phyloP scores from a whole-genome alignment of 148 eudicot species.

The Pouteria glomerata region DNA sequence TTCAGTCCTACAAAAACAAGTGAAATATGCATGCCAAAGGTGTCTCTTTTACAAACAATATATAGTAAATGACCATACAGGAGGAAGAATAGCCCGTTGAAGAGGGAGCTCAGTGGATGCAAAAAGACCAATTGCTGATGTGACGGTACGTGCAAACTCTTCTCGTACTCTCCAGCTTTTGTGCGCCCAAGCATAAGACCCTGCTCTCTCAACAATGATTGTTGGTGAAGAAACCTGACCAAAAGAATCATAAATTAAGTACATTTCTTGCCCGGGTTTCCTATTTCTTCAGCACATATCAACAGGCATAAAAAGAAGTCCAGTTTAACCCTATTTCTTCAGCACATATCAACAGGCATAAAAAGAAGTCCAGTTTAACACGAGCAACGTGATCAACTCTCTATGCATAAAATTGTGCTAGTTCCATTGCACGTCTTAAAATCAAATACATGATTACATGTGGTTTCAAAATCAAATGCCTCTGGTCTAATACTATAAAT shows the following conservation, averaged over 20 bases:
- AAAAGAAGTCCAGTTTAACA: background rate
- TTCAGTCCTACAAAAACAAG: too few species aligned
- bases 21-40: too few species aligned
- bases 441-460: too few species aligned
- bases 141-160: conserved; percentile 96
- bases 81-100: conserved; percentile 94
- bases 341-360: background rate
- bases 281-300: background rate
- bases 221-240: conserved; percentile 93
- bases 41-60: too few species aligned
- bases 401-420: too few species aligned
- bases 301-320: background rate
- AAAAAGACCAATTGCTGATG: conserved; percentile 85
- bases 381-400: background rate
- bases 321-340: background rate
- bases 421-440: too few species aligned
- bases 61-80: conserved; percentile 44
- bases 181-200: conserved; percentile 91
- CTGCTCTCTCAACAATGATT: conserved; percentile 91
- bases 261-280: background rate
- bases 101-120: conserved; percentile 96
- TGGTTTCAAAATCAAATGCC: too few species aligned
- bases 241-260: background rate
- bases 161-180: conserved; percentile 96
- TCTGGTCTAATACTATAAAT: too few species aligned